Percentiles rank a stretch among this genome's conserved stretches.
Evolutionary conservation across 2,329 filamentous ascomycete species (phyloP).

Genomic region (Aspergillus oerlinghausenensis): DNA sequence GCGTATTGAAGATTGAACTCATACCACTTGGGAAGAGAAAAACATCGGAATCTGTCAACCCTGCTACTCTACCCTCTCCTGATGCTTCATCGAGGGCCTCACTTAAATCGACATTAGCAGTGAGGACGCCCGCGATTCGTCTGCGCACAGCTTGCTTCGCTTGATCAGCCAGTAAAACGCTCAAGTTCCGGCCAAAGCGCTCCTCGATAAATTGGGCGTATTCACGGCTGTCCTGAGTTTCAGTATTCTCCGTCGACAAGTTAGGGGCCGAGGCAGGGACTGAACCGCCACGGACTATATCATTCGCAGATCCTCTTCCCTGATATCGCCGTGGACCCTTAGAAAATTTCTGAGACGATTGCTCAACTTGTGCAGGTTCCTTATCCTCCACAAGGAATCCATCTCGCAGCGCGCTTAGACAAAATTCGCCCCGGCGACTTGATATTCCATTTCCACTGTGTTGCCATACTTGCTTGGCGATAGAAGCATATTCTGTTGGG

Average conservation of each 20-base stretch:
- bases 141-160: slow-evolving; percentile 81
- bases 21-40: slow-evolving; percentile 87
- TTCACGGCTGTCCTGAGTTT: slow-evolving; percentile 53
- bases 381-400: slow-evolving; percentile 56
- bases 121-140: slow-evolving; percentile 82
- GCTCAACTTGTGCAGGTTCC: slow-evolving; percentile 23
- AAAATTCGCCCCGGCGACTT: slow-evolving; percentile 87
- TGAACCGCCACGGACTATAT: slow-evolving; percentile 23
- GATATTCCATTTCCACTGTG: slow-evolving; percentile 91
- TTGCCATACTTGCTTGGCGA: slow-evolving; percentile 96
- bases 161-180: slow-evolving; percentile 69
- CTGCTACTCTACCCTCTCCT: slow-evolving; percentile 37
- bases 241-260: slow-evolving; percentile 18
- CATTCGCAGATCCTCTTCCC: slow-evolving; percentile 53
- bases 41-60: slow-evolving; percentile 78
- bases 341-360: slow-evolving; percentile 33
- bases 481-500: slow-evolving; percentile 59
- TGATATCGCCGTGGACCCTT: slow-evolving; percentile 82
- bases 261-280: slow-evolving; percentile 36
- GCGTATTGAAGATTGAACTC: slow-evolving; percentile 89
- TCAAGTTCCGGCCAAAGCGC: slow-evolving; percentile 86
- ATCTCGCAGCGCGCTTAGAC: slow-evolving; percentile 67
- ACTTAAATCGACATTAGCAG: slow-evolving; percentile 63
- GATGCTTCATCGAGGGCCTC: slow-evolving; percentile 49
- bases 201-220: slow-evolving; percentile 83